Conservation (phyloP, 371 early-diverging fungal species). For the Encephalitozoon hellem region DNA sequence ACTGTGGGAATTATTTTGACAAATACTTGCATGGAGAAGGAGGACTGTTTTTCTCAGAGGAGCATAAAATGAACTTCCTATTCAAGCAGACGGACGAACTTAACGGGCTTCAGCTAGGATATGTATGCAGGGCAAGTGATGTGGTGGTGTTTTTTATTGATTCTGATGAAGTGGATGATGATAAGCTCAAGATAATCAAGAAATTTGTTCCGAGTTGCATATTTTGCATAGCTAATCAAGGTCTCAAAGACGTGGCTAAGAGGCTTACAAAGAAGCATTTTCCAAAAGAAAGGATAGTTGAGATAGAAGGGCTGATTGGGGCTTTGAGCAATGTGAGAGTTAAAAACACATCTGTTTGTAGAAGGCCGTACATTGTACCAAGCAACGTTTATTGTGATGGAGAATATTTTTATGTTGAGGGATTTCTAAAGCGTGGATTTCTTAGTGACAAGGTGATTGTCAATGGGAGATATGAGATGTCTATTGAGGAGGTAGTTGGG, state of each 20-base stretch:
- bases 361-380: constrained; percentile 53
- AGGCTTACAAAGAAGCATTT: constrained; percentile 36
- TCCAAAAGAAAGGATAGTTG: constrained; percentile 47
- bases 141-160: constrained; percentile 43
- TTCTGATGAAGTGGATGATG: background rate
- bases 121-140: constrained; percentile 27
- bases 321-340: constrained; percentile 34
- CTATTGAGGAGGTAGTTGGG: background rate
- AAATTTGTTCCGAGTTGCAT: constrained; percentile 40
- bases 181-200: constrained; percentile 9
- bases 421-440: constrained; percentile 54
- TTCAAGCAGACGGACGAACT: background rate
- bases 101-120: background rate
- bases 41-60: background rate
- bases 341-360: constrained; percentile 37
- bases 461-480: constrained; percentile 51
- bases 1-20: background rate
- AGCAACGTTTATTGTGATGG: background rate
- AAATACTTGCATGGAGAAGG: constrained; percentile 1
- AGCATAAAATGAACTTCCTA: constrained; percentile 4
- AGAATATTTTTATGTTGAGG: constrained; percentile 28
- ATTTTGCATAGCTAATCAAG: constrained; percentile 24
- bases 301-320: constrained; percentile 12
- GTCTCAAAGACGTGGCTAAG: background rate
- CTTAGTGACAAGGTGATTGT: constrained; percentile 47